Base-by-base conservation (phyloP, 2,329 filamentous ascomycete species). In the Fusarium metavorans region DNA sequence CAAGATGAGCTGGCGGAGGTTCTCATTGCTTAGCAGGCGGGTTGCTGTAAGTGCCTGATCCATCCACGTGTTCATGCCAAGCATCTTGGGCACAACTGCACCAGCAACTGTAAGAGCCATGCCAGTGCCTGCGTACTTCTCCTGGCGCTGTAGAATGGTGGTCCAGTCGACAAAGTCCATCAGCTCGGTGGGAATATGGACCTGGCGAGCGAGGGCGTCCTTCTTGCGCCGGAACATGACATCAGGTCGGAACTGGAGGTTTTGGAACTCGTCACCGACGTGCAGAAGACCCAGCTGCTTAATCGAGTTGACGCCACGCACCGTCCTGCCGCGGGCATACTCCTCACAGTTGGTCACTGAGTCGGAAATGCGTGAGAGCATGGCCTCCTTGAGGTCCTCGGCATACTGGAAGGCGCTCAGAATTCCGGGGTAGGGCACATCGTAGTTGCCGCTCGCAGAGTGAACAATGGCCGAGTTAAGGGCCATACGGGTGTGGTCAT, bases 31-130 rank as follows among this genome's bases (percentile, higher is more conserved):
- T 70, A 98, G 84, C 48, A 98, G 84, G 78, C 92, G 94, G n/a
- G 91, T 92, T 9, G 93, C 94, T 72, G 93, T 94, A 62, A 98
- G 83, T 2, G 94, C 93, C 73, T 96, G 94, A 81, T 98, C 96
- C 76, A 98, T 86, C 95, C 96, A 98, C 60, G 93, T 92, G 76
- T 93, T 91, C 71, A 95, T 93, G 69, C 95, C 95, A 43, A 99
- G 86, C 79, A 97, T 88, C 57, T 95, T 90, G 58, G 93, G 91
- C 66, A 96, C 95, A 6, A 98, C 87, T 2, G 97, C 94, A 66
- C 95, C 95, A 11, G 94, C 94, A 39, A 98, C 90, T 1, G 97
- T 99, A 80, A 99, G 88, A 7, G 96, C 97, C 93, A 99, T 95
- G 73, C 97, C 94, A 4, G 95, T 97, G 43, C 96, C 95, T 7